These are phyloP conservation scores for Sesbania bispinosa DNA, from an alignment of 306 rosid genomes.

Conservation along the genomic window DNA sequence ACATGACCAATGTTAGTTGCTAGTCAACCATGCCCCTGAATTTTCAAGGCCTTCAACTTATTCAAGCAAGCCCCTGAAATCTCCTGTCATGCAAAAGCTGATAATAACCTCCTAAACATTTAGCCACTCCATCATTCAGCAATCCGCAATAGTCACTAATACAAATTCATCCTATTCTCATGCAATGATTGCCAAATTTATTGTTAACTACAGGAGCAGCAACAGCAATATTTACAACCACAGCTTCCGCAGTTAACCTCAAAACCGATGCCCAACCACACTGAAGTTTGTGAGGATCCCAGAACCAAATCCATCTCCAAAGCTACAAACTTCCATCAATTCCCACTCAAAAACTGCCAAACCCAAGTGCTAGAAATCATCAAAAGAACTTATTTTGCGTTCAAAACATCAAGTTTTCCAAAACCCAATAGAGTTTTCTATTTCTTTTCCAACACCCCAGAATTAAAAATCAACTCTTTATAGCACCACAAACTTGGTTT, in stretches of 20 bases:
- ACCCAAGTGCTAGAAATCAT: background rate
- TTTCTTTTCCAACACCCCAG: constrained; percentile 13
- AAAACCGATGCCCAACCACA: background rate
- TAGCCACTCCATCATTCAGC: background rate
- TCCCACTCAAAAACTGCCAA: background rate
- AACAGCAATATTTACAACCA: background rate
- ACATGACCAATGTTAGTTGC: background rate
- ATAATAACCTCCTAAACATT: background rate
- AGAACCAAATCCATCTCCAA: background rate
- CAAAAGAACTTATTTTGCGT: background rate
- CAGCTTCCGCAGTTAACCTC: background rate
- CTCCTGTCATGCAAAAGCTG: background rate
- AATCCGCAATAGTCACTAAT: background rate
- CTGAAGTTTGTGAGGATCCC: background rate
- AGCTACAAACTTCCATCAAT: constrained; percentile 13
- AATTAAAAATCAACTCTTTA: constrained; percentile 1
- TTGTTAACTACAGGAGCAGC: too few species aligned
- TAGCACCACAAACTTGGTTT: background rate
- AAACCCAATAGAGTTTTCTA: background rate
- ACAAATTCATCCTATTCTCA: background rate
- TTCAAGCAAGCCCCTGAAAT: background rate
- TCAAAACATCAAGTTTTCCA: background rate
- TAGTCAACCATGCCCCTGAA: background rate
- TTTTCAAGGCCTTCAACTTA: background rate
- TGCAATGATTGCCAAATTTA: background rate